Evolutionary conservation across 148 eudicot genomes (phyloP).

Genomic region (Rhododendron kiyosumense): DNA sequence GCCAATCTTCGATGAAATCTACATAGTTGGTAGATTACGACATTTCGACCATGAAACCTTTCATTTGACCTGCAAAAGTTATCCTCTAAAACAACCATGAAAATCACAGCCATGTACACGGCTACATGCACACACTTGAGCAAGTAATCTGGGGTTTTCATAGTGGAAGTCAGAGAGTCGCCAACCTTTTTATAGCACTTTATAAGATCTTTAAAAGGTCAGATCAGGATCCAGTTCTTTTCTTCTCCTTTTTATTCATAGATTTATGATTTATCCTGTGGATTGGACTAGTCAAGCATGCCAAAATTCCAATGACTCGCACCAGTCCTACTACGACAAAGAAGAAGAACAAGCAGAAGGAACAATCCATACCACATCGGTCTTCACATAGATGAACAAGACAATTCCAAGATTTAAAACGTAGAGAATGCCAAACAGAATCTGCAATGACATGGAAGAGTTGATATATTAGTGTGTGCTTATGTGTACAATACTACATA

Average conservation of each 20-base stretch:
- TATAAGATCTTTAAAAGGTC: neutral
- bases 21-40: neutral
- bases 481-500: neutral
- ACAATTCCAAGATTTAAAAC: constrained; percentile 77
- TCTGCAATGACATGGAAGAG: constrained; percentile 44
- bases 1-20: neutral
- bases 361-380: constrained; percentile 61
- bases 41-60: neutral
- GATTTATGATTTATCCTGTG: neutral
- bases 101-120: neutral
- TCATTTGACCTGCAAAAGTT: neutral
- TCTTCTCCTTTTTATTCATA: neutral
- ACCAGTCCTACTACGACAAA: neutral
- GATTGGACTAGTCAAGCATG: constrained; percentile 3
- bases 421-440: constrained; percentile 76
- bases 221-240: neutral
- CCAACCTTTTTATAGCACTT: neutral
- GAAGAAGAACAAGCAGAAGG: neutral
- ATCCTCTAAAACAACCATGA: neutral
- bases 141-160: neutral
- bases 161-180: neutral
- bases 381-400: constrained; percentile 73
- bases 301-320: neutral
- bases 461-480: neutral
- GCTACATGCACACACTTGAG: neutral